A percentile compares a stretch with the other conserved stretches of the same genome.
phyloP scores from a whole-genome alignment of 352 stramenopile species.

The Pythium dissotocum region DNA sequence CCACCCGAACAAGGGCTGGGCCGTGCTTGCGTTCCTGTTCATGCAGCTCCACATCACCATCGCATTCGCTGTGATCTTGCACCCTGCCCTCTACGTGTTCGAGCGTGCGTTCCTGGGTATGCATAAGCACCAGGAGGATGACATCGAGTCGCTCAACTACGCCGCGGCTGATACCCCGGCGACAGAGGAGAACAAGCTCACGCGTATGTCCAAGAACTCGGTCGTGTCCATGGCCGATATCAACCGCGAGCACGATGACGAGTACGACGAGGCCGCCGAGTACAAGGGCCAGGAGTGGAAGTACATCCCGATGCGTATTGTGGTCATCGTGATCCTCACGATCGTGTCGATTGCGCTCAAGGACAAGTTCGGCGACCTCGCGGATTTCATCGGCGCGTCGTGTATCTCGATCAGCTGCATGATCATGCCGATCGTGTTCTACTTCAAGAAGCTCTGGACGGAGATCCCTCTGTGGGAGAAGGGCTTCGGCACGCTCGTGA shows the following conservation, averaged over 20 bases:
- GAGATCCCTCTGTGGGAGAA: conserved; percentile 11
- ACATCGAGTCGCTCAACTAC: not conserved
- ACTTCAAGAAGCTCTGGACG: conserved; percentile 60
- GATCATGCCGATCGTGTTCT: conserved; percentile 64
- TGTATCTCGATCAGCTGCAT: conserved; percentile 55
- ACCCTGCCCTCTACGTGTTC: conserved; percentile 30
- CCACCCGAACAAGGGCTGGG: conserved; percentile 11
- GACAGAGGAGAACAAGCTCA: too few species aligned
- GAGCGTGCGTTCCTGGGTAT: conserved; percentile 30
- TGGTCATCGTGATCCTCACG: conserved; percentile 50
- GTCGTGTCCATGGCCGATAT: conserved; percentile 40
- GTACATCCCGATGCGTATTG: conserved; percentile 47
- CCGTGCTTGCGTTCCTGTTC: conserved; percentile 33
- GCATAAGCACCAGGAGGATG: conserved; percentile 8
- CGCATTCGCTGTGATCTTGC: conserved; percentile 32
- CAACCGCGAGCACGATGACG: conserved; percentile 24
- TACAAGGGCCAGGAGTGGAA: conserved; percentile 48
- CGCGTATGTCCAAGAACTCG: conserved; percentile 30
- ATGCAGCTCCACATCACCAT: conserved; percentile 49
- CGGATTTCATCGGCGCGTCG: conserved; percentile 61
- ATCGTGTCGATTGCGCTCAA: conserved; percentile 27
- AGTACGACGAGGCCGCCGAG: conserved; percentile 36
- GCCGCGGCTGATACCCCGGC: not conserved
- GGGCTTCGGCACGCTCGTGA: not conserved
- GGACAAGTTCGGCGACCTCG: conserved; percentile 58